phyloP scores from a whole-genome alignment of 2,329 filamentous ascomycete species.

The Aschersonia sp. region DNA sequence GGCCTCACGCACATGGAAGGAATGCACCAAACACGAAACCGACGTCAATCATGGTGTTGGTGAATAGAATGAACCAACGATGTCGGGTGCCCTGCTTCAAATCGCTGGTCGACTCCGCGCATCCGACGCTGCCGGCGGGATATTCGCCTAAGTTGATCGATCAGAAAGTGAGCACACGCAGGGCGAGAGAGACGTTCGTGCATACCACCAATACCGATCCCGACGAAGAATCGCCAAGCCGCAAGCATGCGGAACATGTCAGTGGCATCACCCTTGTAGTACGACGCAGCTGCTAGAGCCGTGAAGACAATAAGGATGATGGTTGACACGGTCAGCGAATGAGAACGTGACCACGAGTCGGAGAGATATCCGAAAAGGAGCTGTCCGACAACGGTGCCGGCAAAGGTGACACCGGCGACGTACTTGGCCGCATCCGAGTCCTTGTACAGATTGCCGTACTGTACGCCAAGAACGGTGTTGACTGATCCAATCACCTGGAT shows the following conservation, averaged over 20 bases:
- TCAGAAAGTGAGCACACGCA: conserved; percentile 4
- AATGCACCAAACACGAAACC: conserved; percentile 74
- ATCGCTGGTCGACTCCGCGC: conserved; percentile 64
- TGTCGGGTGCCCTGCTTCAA: conserved; percentile 71
- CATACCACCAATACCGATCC: conserved; percentile 61
- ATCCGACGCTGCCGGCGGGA: conserved; percentile 70
- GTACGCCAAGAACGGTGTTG: conserved; percentile 53
- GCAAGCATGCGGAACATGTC: conserved; percentile 66
- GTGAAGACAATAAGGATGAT: conserved; percentile 77
- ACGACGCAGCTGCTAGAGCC: conserved; percentile 62
- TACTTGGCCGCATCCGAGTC: conserved; percentile 56
- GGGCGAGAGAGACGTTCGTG: neutral
- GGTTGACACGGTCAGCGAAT: conserved; percentile 69
- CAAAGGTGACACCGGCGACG: conserved; percentile 72
- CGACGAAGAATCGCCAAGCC: conserved; percentile 72
- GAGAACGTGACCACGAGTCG: conserved; percentile 75
- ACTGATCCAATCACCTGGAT: conserved; percentile 72
- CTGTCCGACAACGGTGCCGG: conserved; percentile 72
- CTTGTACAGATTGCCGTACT: conserved; percentile 61
- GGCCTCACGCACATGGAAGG: conserved; percentile 48
- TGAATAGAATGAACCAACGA: conserved; percentile 83
- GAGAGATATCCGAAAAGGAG: conserved; percentile 67
- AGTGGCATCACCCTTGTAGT: conserved; percentile 51
- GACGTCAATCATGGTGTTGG: conserved; percentile 72
- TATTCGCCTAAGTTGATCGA: conserved; percentile 49